Evolutionary conservation across 768 basidiomycete species (phyloP).

Genomic region (Pulveroboletus frians): DNA sequence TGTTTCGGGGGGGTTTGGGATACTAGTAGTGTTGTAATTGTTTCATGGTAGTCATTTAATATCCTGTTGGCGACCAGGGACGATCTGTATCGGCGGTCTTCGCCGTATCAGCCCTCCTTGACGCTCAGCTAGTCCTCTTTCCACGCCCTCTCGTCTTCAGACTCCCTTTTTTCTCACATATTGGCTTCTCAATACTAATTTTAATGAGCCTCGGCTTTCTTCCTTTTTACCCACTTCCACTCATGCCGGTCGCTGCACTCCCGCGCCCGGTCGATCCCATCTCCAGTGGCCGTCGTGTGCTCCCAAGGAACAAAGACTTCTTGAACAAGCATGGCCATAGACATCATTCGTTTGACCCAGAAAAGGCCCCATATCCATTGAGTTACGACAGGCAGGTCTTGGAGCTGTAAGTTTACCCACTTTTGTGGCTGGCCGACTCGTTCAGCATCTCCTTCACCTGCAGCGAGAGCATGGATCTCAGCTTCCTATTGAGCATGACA

Average conservation of each 20-base stretch:
- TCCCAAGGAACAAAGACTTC: conserved; percentile 49
- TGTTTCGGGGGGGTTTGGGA: conserved; percentile 27
- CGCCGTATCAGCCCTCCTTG: background rate
- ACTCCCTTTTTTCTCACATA: background rate
- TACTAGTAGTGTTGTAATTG: conserved; percentile 15
- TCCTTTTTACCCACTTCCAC: conserved; percentile 15
- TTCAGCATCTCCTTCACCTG: conserved; percentile 2
- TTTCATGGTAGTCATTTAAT: conserved; percentile 13
- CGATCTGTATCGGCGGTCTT: background rate
- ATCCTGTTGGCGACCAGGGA: conserved; percentile 5
- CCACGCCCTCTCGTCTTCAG: conserved; percentile 10
- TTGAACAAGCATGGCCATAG: conserved; percentile 54
- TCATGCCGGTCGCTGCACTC: conserved; percentile 18
- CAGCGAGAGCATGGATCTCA: conserved; percentile 55
- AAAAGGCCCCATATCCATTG: conserved; percentile 77
- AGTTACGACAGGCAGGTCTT: conserved; percentile 64
- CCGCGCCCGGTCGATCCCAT: conserved; percentile 17
- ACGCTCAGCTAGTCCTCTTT: conserved; percentile 4
- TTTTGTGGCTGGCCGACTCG: background rate
- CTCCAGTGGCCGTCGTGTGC: conserved; percentile 29
- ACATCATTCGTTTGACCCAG: conserved; percentile 63
- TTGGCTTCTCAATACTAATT: background rate
- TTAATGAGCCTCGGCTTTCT: conserved; percentile 11
- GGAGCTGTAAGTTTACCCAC: conserved; percentile 52
- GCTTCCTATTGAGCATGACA: conserved; percentile 43